Percentiles rank a stretch among this genome's conserved stretches.
phyloP scores from a whole-genome alignment of 768 basidiomycete species.

The Ramaria sp. region DNA sequence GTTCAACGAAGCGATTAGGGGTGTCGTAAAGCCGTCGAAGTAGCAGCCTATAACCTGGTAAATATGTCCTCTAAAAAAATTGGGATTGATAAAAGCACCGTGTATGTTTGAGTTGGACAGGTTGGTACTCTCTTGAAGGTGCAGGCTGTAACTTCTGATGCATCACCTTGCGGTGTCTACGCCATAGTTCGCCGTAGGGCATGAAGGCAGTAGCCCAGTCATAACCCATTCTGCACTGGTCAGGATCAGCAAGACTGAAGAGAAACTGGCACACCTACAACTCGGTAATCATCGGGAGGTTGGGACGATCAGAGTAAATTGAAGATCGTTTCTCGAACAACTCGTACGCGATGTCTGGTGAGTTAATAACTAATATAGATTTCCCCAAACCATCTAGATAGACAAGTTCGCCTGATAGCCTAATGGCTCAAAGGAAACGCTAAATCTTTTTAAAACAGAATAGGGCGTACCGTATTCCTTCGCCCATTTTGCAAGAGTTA shows the following conservation, averaged over 20 bases:
- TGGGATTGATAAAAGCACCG: background rate
- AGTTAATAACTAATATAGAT: constrained; percentile 57
- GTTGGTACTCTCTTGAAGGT: constrained; percentile 4
- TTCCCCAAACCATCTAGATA: constrained; percentile 58
- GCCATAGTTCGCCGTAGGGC: constrained; percentile 11
- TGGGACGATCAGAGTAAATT: constrained; percentile 68
- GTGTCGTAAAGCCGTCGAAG: background rate
- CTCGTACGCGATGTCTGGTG: constrained; percentile 44
- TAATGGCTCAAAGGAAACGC: background rate
- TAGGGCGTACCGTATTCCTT: constrained; percentile 17
- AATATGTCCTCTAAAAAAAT: background rate
- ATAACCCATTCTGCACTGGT: constrained; percentile 1
- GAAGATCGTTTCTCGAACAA: constrained; percentile 59
- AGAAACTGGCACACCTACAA: constrained; percentile 39
- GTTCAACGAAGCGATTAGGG: background rate
- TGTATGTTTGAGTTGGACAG: constrained; percentile 1
- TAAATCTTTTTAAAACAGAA: background rate
- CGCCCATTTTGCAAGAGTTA: constrained; percentile 13
- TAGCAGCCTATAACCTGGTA: background rate
- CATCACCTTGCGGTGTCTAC: constrained; percentile 11
- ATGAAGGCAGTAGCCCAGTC: constrained; percentile 5
- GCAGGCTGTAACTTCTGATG: constrained; percentile 12
- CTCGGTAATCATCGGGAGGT: constrained; percentile 58
- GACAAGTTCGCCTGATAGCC: constrained; percentile 45
- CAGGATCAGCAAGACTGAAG: background rate